These are phyloP conservation scores for Claviceps sp. DNA, from an alignment of 2,329 filamentous ascomycete genomes.

Conservation along the genomic window DNA sequence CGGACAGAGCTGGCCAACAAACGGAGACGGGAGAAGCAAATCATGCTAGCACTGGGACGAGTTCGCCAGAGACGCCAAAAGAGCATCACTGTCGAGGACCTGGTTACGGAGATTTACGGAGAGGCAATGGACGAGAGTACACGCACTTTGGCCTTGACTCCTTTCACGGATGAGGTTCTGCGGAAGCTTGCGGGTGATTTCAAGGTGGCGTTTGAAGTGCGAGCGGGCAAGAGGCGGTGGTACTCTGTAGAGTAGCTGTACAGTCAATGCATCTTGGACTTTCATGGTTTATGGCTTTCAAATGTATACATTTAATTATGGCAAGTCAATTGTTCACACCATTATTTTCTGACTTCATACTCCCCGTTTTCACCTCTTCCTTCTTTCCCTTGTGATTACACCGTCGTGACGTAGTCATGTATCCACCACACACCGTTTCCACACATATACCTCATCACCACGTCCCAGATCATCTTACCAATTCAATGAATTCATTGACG, in stretches of 20 bases:
- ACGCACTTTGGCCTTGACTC: slow-evolving; percentile 24
- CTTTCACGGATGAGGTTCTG: slow-evolving; percentile 28
- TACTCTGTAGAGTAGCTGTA: slow-evolving; percentile 10
- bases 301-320: no score
- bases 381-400: background rate
- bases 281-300: no score
- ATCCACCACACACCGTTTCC: background rate
- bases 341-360: no score
- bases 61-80: slow-evolving; percentile 12
- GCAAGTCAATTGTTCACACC: no score
- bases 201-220: slow-evolving; percentile 26
- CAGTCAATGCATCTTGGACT: background rate
- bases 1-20: slow-evolving; percentile 22
- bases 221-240: slow-evolving; percentile 24
- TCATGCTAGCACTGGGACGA: slow-evolving; percentile 20
- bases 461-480: background rate
- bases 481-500: background rate
- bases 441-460: no score
- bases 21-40: slow-evolving; percentile 24
- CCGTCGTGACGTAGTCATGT: background rate
- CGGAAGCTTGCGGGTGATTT: slow-evolving; percentile 29
- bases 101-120: slow-evolving; percentile 31
- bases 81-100: slow-evolving; percentile 25
- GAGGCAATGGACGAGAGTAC: slow-evolving; percentile 20
- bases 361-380: background rate